Base-by-base conservation (phyloP, 176 grass and related monocot species). In the Musa acuminata region DNA sequence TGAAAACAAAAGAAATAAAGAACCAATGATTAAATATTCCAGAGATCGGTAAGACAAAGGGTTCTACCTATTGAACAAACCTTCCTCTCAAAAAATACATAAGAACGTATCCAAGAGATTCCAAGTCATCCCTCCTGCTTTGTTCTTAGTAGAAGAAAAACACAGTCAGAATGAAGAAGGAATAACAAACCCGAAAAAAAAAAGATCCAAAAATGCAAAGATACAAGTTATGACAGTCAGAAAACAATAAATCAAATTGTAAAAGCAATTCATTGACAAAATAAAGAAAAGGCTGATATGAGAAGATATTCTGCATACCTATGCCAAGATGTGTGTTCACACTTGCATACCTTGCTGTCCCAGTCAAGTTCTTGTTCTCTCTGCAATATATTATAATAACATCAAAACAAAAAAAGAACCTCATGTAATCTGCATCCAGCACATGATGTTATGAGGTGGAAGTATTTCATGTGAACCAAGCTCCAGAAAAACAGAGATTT, bases 291-390 rank as follows among this genome's bases (percentile, higher is more conserved):
- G 8, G 51, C 20, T 52, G 54, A 51, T 51, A 43, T 43, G 54
- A 23, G 12, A 75, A 84, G 19, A 79, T 23, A 59, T 70, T 74
- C 49, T 55, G 82, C 35, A 86, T 75, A 98, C 94, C 90, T 72
- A 93, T 93, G 82, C 90, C 94, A 85, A 98, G 90, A 91, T 98
- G 94, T 23, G 94, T 98, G 82, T 93, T 97, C 63, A 98, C 85
- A 67, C 90, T 91, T 68, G 87, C 90, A 85, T 93, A 98, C 90
- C 94, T 88, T 78, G 88, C 88, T 55, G 90, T 98, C 62, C 94
- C 94, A 80, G 90, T 93, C 69, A 98, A 91, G 57, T 93, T 98
- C 53, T 93, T 98, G 64, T 98, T 93, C 84, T 98, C 94, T 88
- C 94, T 98, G 80, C 74, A 91, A 21, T 53, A 85, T 13, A 76